Evolutionary conservation across 2,329 filamentous ascomycete species (phyloP).

Genomic region (Penicillium expansum): DNA sequence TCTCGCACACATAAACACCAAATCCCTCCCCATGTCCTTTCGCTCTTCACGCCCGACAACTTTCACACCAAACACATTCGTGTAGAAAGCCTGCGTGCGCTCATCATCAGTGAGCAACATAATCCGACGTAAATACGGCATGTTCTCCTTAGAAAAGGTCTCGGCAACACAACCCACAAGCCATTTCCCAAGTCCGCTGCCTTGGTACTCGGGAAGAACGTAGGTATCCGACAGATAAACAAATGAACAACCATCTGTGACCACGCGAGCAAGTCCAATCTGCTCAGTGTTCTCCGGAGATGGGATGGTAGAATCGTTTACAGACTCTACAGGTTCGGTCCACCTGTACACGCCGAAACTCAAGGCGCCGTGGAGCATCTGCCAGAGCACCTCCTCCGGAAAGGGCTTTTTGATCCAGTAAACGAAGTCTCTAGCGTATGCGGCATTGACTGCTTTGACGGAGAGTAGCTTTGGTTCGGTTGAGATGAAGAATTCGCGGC

Average conservation of each 20-base stretch:
- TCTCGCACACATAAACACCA: constrained; percentile 22
- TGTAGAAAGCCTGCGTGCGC: constrained; percentile 22
- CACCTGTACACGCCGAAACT: constrained; percentile 22
- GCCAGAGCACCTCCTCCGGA: constrained; percentile 17
- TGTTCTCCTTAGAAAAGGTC: constrained; percentile 46
- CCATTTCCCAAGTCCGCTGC: constrained; percentile 63
- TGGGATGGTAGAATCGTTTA: constrained; percentile 1
- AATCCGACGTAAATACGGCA: constrained; percentile 60
- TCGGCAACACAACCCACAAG: constrained; percentile 62
- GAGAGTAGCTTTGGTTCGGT: constrained; percentile 19
- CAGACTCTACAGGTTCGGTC: neutral
- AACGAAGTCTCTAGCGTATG: constrained; percentile 17
- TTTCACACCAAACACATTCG: constrained; percentile 22
- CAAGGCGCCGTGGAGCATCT: constrained; percentile 22
- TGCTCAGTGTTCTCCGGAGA: constrained; percentile 30
- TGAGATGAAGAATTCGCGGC: constrained; percentile 19
- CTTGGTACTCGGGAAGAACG: constrained; percentile 58
- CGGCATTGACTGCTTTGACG: constrained; percentile 19
- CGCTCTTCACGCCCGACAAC: constrained; percentile 22
- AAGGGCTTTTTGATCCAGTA: constrained; percentile 18
- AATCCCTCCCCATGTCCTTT: constrained; percentile 14
- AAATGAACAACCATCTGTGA: constrained; percentile 68
- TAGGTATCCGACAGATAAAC: constrained; percentile 70
- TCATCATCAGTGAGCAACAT: constrained; percentile 45
- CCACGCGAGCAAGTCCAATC: constrained; percentile 60